Conservation (phyloP, 331 rosid species). For the Quercus lobata region DNA sequence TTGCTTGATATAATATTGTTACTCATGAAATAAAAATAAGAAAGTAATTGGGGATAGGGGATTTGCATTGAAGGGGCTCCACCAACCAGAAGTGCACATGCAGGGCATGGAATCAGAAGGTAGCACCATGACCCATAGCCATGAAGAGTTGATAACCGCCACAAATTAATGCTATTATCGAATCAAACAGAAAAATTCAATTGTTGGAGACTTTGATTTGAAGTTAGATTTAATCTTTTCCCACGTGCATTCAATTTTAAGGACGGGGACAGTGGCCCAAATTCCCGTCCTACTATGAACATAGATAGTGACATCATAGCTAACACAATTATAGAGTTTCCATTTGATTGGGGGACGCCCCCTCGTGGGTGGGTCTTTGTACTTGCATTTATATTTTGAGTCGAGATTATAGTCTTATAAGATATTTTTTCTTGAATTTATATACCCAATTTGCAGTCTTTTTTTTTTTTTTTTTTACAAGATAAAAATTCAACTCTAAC, state of each 20-base stretch:
- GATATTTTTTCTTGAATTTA: background rate
- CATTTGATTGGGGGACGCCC: background rate
- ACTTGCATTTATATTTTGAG: background rate
- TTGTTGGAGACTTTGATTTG: conserved; percentile 27
- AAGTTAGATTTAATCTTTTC: conserved; percentile 26
- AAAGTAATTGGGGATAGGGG: background rate
- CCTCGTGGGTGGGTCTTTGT: background rate
- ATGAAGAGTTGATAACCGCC: conserved; percentile 8
- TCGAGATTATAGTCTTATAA: background rate
- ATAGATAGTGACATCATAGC: conserved; percentile 41
- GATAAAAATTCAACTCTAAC: accelerated
- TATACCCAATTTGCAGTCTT: no score
- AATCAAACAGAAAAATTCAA: conserved; percentile 14
- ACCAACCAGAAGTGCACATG: conserved; percentile 6
- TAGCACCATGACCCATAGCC: conserved; percentile 6
- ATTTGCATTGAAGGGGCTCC: conserved; percentile 14
- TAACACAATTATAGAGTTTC: conserved; percentile 16
- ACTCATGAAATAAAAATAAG: background rate
- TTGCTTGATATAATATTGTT: background rate
- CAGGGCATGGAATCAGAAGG: conserved; percentile 24
- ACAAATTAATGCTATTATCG: conserved; percentile 2
- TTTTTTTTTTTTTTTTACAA: background rate
- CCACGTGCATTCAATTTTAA: conserved; percentile 20
- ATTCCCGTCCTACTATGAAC: conserved; percentile 4
- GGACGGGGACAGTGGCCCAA: conserved; percentile 5